phyloP scores from a whole-genome alignment of 2,329 filamentous ascomycete species.

The Phaeosphaeriaceae sp. region DNA sequence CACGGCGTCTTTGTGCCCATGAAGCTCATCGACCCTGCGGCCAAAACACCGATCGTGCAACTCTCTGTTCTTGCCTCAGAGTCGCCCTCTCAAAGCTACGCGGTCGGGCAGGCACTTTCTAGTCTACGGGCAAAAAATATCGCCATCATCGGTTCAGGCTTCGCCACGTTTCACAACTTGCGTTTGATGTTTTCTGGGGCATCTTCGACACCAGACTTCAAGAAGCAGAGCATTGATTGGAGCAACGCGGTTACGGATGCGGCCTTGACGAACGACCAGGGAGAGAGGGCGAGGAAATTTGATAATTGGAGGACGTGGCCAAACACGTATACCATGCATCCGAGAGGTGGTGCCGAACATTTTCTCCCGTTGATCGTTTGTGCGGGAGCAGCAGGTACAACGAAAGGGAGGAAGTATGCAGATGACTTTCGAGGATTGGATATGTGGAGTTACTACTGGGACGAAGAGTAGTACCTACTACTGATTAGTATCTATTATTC shows the following conservation, averaged over 20 bases:
- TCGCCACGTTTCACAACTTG: constrained; percentile 65
- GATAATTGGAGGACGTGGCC: constrained; percentile 58
- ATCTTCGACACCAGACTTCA: constrained; percentile 36
- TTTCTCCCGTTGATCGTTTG: constrained; percentile 66
- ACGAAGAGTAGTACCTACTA: constrained; percentile 19
- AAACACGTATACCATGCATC: constrained; percentile 61
- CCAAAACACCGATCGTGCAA: constrained; percentile 63
- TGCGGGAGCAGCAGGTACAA: constrained; percentile 57
- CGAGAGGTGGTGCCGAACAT: constrained; percentile 61
- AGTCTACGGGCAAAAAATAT: constrained; percentile 60
- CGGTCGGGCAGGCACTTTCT: constrained; percentile 61
- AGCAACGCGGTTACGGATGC: constrained; percentile 54
- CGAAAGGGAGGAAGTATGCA: constrained; percentile 53
- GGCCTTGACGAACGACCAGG: constrained; percentile 43
- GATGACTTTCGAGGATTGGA: constrained; percentile 59
- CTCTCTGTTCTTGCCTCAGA: constrained; percentile 62
- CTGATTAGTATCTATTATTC: no score
- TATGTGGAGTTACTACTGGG: constrained; percentile 65
- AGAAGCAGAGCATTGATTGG: constrained; percentile 50
- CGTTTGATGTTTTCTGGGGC: constrained; percentile 52
- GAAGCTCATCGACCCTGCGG: constrained; percentile 60
- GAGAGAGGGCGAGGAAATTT: constrained; percentile 52
- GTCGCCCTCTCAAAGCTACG: constrained; percentile 56
- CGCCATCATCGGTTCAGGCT: constrained; percentile 67
- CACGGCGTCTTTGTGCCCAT: constrained; percentile 67